Percentiles rank a stretch among this genome's conserved stretches.
phyloP scores from a whole-genome alignment of 345 rosid species.

The Eucalyptus pauciflora region DNA sequence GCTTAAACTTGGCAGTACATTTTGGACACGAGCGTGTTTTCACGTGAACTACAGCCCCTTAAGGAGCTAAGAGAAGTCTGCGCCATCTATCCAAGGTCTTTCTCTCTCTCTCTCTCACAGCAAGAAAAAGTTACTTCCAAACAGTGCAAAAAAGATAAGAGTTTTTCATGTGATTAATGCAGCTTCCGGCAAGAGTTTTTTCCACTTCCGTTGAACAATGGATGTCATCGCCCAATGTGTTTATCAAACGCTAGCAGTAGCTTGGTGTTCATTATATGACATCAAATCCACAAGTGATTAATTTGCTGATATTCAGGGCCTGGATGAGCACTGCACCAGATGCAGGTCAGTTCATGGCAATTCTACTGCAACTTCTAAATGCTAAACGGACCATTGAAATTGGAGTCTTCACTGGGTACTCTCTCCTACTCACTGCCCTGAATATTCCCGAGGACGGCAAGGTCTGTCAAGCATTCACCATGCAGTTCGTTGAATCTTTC shows the following conservation, averaged over 20 bases:
- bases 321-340: conserved; percentile 53
- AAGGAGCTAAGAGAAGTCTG: conserved; percentile 52
- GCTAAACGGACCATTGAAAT: conserved; percentile 61
- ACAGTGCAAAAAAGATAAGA: neutral
- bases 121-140: too few species aligned
- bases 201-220: neutral
- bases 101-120: neutral
- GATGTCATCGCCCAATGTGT: neutral
- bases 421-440: conserved; percentile 82
- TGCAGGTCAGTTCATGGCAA: conserved; percentile 55
- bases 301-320: neutral
- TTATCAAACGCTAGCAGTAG: neutral
- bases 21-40: conserved; percentile 53
- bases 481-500: neutral
- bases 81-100: conserved; percentile 36
- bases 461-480: neutral
- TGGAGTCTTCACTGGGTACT: conserved; percentile 79
- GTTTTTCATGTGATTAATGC: neutral
- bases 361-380: conserved; percentile 44
- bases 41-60: conserved; percentile 49
- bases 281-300: neutral
- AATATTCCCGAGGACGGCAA: conserved; percentile 60
- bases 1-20: conserved; percentile 32
- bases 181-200: neutral
- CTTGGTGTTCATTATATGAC: neutral